Conservation (phyloP, 345 rosid species). For the Salix caprea region DNA sequence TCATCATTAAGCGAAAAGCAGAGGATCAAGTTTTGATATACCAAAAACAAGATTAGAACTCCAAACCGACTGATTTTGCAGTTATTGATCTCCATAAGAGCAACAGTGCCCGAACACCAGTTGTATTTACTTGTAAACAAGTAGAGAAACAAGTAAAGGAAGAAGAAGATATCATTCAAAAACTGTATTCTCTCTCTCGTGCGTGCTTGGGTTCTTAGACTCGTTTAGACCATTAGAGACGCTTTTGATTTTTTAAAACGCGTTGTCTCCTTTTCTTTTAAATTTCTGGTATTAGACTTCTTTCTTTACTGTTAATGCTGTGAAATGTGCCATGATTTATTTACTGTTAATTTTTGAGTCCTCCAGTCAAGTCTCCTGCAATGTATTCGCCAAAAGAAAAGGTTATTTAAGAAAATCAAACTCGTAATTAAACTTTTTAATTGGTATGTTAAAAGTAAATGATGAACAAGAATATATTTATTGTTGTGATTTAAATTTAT, state of each 20-base stretch:
- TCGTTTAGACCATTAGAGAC: neutral
- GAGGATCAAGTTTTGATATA: slow-evolving; percentile 4
- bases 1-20: slow-evolving; percentile 20
- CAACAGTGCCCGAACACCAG: neutral
- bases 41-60: slow-evolving; percentile 1
- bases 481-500: too few relatives aligned
- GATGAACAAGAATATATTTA: too few relatives aligned
- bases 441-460: too few relatives aligned
- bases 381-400: too few relatives aligned
- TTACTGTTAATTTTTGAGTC: neutral
- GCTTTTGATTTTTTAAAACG: neutral
- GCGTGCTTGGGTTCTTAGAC: neutral
- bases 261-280: neutral
- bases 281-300: neutral
- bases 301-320: neutral
- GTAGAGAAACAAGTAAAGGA: neutral
- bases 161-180: neutral
- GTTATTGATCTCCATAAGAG: slow-evolving; percentile 11
- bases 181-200: neutral
- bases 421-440: too few relatives aligned
- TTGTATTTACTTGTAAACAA: neutral
- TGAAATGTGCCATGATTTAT: neutral
- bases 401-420: too few relatives aligned
- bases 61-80: slow-evolving; percentile 16
- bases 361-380: too few relatives aligned